phyloP scores from a whole-genome alignment of 371 early-diverging fungal genomes.

The Mucor racemosus region DNA sequence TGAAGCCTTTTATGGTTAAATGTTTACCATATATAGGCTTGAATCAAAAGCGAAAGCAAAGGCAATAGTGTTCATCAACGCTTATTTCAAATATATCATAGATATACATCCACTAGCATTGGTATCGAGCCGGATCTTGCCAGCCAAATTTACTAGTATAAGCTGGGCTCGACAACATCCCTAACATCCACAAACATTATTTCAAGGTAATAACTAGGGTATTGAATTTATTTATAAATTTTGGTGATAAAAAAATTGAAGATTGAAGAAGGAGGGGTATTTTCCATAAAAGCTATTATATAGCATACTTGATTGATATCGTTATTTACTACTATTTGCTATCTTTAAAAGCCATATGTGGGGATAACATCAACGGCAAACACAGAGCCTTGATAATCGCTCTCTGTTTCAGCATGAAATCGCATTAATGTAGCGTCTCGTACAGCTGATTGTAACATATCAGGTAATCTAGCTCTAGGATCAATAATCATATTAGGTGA shows the following conservation, averaged over 20 bases:
- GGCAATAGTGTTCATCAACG: no score
- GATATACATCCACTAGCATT: no score
- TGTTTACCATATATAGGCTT: no score
- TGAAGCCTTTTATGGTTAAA: no score
- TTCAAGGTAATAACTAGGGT: not conserved
- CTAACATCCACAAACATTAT: no score
- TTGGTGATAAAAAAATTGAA: not conserved
- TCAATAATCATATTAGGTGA: constrained; percentile 11
- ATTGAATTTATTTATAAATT: not conserved
- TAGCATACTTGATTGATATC: not conserved
- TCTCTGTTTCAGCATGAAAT: constrained; percentile 13
- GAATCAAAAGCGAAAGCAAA: no score
- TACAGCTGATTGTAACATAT: constrained; percentile 18
- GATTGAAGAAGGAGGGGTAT: not conserved
- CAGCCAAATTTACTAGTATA: no score
- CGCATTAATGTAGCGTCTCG: constrained; percentile 14
- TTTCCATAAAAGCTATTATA: not conserved
- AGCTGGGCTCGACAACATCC: no score
- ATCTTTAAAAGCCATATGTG: not conserved
- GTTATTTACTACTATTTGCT: not conserved
- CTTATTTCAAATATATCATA: no score
- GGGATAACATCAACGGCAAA: not conserved
- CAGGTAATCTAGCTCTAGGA: constrained; percentile 6
- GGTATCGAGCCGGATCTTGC: no score
- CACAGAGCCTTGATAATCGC: not conserved